phyloP scores from a whole-genome alignment of 176 grass and related monocot species.

The Melocanna baccifera region DNA sequence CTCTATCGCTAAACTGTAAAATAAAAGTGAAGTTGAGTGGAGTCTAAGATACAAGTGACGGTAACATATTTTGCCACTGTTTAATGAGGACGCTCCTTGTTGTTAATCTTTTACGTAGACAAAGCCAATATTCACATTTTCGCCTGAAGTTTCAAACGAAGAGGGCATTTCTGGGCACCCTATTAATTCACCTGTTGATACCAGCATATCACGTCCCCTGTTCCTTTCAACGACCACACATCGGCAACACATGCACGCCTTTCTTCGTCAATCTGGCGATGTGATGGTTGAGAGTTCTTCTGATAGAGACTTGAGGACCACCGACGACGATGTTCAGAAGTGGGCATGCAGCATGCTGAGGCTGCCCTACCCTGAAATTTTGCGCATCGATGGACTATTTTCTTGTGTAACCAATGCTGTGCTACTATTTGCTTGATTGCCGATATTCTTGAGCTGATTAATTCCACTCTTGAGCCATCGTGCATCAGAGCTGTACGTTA shows the following conservation, averaged over 20 bases:
- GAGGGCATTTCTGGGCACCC: neutral
- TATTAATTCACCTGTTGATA: neutral
- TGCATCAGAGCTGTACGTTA: neutral
- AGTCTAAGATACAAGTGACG: too few relatives aligned
- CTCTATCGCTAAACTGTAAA: too few relatives aligned
- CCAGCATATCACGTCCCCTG: neutral
- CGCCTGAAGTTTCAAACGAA: neutral
- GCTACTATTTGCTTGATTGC: neutral
- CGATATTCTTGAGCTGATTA: neutral
- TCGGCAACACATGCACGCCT: neutral
- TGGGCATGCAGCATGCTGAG: neutral
- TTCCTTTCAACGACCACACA: neutral
- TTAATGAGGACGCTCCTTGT: neutral
- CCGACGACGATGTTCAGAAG: conserved; percentile 20
- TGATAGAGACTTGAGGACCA: conserved; percentile 27
- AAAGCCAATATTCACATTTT: neutral
- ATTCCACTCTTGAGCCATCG: conserved; percentile 9
- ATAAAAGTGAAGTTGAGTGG: too few relatives aligned
- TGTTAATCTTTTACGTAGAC: too few relatives aligned
- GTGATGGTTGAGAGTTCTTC: conserved; percentile 16
- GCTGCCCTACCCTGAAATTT: neutral
- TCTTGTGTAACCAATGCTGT: neutral
- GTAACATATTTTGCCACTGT: neutral
- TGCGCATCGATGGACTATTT: neutral
- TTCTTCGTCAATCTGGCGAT: conserved; percentile 6